Evolutionary conservation across 371 early-diverging fungal species (phyloP), one percentile per base, ranked within the genome.

Genomic region (Mucor saturninus): DNA sequence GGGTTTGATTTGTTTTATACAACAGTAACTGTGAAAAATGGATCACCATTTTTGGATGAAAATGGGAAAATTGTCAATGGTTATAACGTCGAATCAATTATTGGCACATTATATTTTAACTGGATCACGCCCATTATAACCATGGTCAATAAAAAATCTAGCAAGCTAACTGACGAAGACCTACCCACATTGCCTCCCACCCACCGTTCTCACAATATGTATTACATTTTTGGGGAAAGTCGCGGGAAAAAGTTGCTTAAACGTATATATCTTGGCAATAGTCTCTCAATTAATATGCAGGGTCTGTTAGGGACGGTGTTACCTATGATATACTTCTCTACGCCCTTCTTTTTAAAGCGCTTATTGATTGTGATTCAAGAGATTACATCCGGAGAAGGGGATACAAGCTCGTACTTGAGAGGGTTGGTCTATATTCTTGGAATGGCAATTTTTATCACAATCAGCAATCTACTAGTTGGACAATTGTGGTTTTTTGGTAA

Each of bases 401-500:
- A 65, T 10, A 38, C 45, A 2, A n/a, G 35, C 2, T 51, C 55
- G 1, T 69, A 21, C 70, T 80, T 13, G 45, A n/a, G 67, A 39
- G 78, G 77, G 9, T 72, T 81, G 31, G 59, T 76, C 21, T 74
- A 74, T 40, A 73, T 83, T 11, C 29, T 71, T 42, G 77, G 79
- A 7, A 26, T 72, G 15, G 63, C 73, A 10, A 67, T 73, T 13
- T 65, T 78, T 11, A 74, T 69, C 28, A 50, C 79, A 2, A 29
- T 77, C 15, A 54, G 68, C 30, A 72, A 68, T 14, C 21, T 80
- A 21, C 58, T 74, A 10, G 69, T 74, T 45, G 79, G 73, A 2
- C 83, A 84, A 58, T 56, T 80, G 6, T 77, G 80, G 67, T 84
- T 81, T 68, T 77, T 65, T 56, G 71, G 80, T 80, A 76, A 52